These are phyloP conservation scores for Cyclocybe cylindracea DNA, from an alignment of 768 basidiomycete species.

Conservation along the genomic window DNA sequence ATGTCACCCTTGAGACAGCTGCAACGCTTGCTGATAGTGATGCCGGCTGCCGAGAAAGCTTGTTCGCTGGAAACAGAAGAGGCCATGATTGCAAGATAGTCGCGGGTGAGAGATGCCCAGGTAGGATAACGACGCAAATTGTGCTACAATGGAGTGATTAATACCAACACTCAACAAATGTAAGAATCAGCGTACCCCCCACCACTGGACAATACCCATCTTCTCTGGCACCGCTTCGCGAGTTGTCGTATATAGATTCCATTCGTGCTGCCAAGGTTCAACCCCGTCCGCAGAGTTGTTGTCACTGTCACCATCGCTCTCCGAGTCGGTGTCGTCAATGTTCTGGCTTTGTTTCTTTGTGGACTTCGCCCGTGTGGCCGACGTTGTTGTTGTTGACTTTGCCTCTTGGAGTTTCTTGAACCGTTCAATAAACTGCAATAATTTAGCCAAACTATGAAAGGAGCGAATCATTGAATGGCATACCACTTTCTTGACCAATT, in stretches of 20 bases:
- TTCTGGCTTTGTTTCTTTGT: too few species aligned
- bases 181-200: conserved; percentile 31
- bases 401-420: too few species aligned
- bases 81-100: conserved; percentile 39
- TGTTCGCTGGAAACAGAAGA: conserved; percentile 39
- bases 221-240: conserved; percentile 7
- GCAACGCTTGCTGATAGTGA: conserved; percentile 35
- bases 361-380: too few species aligned
- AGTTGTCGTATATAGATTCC: too few species aligned
- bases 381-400: too few species aligned
- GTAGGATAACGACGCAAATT: conserved; percentile 27
- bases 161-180: not conserved
- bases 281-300: too few species aligned
- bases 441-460: too few species aligned
- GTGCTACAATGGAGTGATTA: conserved; percentile 9
- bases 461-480: too few species aligned
- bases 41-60: conserved; percentile 40
- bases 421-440: too few species aligned
- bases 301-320: too few species aligned
- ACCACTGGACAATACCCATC: conserved; percentile 28
- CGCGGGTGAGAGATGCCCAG: conserved; percentile 36
- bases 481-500: not conserved
- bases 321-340: too few species aligned
- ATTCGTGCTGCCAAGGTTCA: too few species aligned
- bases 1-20: conserved; percentile 35